These are phyloP conservation scores for Fonsecaea monophora DNA, from an alignment of 2,329 filamentous ascomycete species.

Conservation along the genomic window DNA sequence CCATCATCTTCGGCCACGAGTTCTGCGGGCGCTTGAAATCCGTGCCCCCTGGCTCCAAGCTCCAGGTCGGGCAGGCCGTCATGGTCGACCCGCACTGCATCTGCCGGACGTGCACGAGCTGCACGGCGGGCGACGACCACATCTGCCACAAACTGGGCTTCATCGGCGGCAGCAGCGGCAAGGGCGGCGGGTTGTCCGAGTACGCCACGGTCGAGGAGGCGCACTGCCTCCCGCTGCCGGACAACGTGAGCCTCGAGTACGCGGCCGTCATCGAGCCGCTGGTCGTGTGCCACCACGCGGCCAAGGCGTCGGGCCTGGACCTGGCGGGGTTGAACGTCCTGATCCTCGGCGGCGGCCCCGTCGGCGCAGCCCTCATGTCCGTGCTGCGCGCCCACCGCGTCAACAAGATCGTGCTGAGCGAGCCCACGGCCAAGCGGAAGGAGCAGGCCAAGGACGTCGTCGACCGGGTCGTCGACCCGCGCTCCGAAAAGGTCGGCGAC, in stretches of 20 bases:
- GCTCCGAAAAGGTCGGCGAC: slow-evolving; percentile 39
- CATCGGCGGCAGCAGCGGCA: slow-evolving; percentile 45
- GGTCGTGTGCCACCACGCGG: slow-evolving; percentile 30
- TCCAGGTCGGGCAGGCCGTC: slow-evolving; percentile 29
- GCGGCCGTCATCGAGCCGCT: slow-evolving; percentile 34
- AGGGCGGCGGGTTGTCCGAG: slow-evolving; percentile 31
- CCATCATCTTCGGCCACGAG: slow-evolving; percentile 61
- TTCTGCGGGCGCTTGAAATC: slow-evolving; percentile 55
- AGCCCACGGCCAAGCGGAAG: slow-evolving; percentile 27
- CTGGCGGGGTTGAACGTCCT: slow-evolving; percentile 26
- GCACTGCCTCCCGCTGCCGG: slow-evolving; percentile 26
- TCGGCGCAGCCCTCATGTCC: slow-evolving; percentile 28
- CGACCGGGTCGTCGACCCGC: slow-evolving; percentile 29
- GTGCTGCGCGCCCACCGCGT: slow-evolving; percentile 31
- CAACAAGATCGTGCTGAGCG: slow-evolving; percentile 26
- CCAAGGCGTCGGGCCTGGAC: slow-evolving; percentile 38
- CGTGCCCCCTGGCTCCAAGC: slow-evolving; percentile 37
- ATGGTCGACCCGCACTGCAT: slow-evolving; percentile 31
- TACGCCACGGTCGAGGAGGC: slow-evolving; percentile 26
- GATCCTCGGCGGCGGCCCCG: slow-evolving; percentile 33
- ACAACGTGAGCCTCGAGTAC: slow-evolving; percentile 28
- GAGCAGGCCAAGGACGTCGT: slow-evolving; percentile 23
- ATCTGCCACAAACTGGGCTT: slow-evolving; percentile 28
- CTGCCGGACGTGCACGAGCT: slow-evolving; percentile 28
- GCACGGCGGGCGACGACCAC: slow-evolving; percentile 35